Evolutionary conservation across 768 basidiomycete species (phyloP).

Genomic region (Boletellus ananas): DNA sequence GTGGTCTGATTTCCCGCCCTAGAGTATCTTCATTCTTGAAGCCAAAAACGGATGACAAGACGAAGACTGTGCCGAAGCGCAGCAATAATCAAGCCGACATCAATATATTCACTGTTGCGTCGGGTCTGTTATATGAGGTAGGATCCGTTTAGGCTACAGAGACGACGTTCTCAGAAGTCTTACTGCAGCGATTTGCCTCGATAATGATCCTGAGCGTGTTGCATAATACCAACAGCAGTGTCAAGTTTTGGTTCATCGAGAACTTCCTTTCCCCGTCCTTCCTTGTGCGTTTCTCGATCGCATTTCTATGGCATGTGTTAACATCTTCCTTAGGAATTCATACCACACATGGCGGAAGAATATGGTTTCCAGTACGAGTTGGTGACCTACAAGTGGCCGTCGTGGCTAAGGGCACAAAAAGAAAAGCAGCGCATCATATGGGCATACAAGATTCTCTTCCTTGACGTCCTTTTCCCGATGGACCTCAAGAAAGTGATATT

Average conservation of each 20-base stretch:
- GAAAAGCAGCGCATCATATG: constrained; percentile 99
- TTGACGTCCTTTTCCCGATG: constrained; percentile 98
- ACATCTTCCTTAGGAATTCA: constrained; percentile 66
- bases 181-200: constrained; percentile 80
- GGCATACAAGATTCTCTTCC: constrained; percentile 99
- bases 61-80: constrained; percentile 23
- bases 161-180: background rate
- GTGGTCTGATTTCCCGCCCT: background rate
- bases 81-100: constrained; percentile 72
- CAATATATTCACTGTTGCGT: constrained; percentile 99
- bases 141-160: constrained; percentile 1
- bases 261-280: constrained; percentile 99
- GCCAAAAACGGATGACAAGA: constrained; percentile 23
- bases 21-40: constrained; percentile 48
- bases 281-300: constrained; percentile 50
- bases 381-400: constrained; percentile 99
- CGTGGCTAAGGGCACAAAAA: constrained; percentile 93
- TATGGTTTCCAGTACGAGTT: constrained; percentile 96
- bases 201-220: constrained; percentile 98
- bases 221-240: constrained; percentile 87
- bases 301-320: background rate
- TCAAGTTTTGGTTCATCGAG: constrained; percentile 99
- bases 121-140: constrained; percentile 94
- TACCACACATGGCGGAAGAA: constrained; percentile 85
- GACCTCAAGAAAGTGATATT: constrained; percentile 99